Evolutionary conservation across 441 rosid species (phyloP).

Genomic region (Aquilaria agallochum): DNA sequence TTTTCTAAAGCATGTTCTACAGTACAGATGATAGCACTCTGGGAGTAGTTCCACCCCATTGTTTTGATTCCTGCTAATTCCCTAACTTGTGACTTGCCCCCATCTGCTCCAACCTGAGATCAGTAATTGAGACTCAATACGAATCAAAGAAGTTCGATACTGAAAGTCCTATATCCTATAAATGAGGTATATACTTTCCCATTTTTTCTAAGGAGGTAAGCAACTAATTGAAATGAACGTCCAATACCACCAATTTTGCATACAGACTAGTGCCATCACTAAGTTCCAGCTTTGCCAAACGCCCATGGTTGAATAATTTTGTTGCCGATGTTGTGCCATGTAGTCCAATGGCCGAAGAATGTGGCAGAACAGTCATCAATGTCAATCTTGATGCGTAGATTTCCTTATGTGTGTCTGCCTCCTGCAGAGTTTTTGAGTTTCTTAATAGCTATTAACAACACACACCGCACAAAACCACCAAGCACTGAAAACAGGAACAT

Average conservation of each 20-base stretch:
- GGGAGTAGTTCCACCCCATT: conserved; percentile 88
- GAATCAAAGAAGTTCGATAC: neutral
- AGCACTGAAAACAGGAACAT: too few species aligned
- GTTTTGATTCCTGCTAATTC: conserved; percentile 78
- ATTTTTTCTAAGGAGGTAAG: neutral
- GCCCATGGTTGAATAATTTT: conserved; percentile 37
- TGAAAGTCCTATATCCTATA: neutral
- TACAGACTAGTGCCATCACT: conserved; percentile 66
- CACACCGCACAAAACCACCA: too few species aligned
- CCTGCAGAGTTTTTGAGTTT: conserved; percentile 34
- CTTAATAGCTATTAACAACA: too few species aligned
- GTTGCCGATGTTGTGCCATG: conserved; percentile 38
- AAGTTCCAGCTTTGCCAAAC: conserved; percentile 68
- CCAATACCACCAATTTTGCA: conserved; percentile 83
- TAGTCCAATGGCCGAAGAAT: conserved; percentile 36
- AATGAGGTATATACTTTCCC: conserved; percentile 5
- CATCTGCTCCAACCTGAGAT: conserved; percentile 92
- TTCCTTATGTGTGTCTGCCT: conserved; percentile 61
- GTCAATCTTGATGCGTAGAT: conserved; percentile 64
- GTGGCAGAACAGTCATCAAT: conserved; percentile 67
- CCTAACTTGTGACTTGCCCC: conserved; percentile 83
- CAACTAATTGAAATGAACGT: conserved; percentile 15
- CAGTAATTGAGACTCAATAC: conserved; percentile 11
- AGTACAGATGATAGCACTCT: conserved; percentile 90
- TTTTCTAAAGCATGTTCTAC: conserved; percentile 78